Conservation (phyloP, 768 basidiomycete species). For the Psilocybe subaeruginosa region DNA sequence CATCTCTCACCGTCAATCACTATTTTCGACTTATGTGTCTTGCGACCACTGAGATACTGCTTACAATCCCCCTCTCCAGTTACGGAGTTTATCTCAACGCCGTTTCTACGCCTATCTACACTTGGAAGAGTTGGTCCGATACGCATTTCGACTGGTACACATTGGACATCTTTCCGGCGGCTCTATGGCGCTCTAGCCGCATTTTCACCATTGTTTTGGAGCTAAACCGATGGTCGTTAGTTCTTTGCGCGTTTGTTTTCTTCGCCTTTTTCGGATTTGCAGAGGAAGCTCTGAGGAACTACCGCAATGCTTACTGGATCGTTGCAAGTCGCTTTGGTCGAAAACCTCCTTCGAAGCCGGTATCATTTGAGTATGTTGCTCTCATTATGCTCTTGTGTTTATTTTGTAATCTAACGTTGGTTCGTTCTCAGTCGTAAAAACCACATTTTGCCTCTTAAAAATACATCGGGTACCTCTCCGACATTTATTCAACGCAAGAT, state of each 20-base stretch:
- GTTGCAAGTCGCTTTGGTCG: neutral
- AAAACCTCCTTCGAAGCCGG: too few species aligned
- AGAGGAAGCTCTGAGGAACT: constrained; percentile 6
- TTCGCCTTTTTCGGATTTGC: constrained; percentile 12
- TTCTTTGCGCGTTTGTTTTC: constrained; percentile 6
- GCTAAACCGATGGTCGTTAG: constrained; percentile 30
- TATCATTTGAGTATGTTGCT: too few species aligned
- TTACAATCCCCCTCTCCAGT: constrained; percentile 36
- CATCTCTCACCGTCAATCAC: constrained; percentile 32
- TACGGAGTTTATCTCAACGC: constrained; percentile 26
- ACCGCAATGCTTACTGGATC: constrained; percentile 20
- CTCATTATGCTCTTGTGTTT: too few species aligned
- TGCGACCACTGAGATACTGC: constrained; percentile 37
- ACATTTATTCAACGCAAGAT: too few species aligned
- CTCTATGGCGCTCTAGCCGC: constrained; percentile 37
- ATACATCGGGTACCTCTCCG: too few species aligned
- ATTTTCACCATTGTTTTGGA: constrained; percentile 30
- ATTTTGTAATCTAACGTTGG: too few species aligned
- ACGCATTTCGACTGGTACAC: constrained; percentile 30
- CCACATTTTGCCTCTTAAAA: too few species aligned
- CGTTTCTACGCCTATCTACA: constrained; percentile 17
- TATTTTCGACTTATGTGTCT: constrained; percentile 51
- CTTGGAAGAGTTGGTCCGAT: constrained; percentile 36
- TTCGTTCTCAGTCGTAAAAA: too few species aligned
- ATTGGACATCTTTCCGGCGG: constrained; percentile 18